phyloP scores from a whole-genome alignment of 108 stramenopile genomes.

The Schizochytrium sp. region DNA sequence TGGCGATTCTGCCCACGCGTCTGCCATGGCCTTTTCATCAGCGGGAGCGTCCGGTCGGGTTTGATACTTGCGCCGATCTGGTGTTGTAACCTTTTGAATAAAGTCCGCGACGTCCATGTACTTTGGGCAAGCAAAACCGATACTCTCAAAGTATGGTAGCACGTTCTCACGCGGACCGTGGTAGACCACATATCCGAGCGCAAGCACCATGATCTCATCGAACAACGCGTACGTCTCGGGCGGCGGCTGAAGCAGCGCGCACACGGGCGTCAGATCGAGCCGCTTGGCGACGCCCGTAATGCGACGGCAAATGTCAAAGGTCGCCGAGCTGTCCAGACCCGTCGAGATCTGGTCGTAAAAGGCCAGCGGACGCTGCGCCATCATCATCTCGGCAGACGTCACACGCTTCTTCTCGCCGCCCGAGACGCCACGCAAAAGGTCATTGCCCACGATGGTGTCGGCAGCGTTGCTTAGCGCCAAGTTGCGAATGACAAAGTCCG shows the following conservation, averaged over 20 bases:
- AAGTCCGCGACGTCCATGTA: constrained; percentile 69
- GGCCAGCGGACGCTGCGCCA: constrained; percentile 28
- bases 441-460: constrained; percentile 53
- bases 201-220: constrained; percentile 73
- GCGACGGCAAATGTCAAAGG: constrained; percentile 63
- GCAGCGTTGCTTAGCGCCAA: constrained; percentile 44
- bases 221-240: constrained; percentile 80
- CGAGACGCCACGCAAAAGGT: constrained; percentile 63
- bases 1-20: background rate
- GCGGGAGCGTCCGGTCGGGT: background rate
- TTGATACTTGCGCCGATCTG: background rate
- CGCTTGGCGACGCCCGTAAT: constrained; percentile 33
- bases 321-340: constrained; percentile 67
- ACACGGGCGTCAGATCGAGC: constrained; percentile 35
- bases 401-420: constrained; percentile 80
- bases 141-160: constrained; percentile 47
- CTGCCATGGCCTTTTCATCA: background rate
- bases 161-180: constrained; percentile 65
- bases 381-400: constrained; percentile 69
- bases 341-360: constrained; percentile 63
- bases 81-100: constrained; percentile 34
- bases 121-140: constrained; percentile 61
- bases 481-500: constrained; percentile 37
- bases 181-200: constrained; percentile 65
- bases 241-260: constrained; percentile 76